Percentiles rank a stretch among this genome's conserved stretches.
Conservation (phyloP, 2,329 filamentous ascomycete genomes). For the Thelonectria rubi region DNA sequence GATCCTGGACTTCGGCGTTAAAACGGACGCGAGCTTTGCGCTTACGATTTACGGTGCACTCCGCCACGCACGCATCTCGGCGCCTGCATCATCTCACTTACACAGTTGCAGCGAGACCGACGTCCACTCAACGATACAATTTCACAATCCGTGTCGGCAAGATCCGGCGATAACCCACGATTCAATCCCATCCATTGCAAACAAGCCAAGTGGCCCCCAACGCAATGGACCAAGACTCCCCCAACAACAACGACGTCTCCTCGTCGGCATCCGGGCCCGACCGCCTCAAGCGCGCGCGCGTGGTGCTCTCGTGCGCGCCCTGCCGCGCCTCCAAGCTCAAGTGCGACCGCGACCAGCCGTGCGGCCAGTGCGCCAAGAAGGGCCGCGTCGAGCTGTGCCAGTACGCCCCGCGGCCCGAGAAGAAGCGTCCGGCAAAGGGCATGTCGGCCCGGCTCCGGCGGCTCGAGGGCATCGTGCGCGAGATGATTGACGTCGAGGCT, state of each 20-base stretch:
- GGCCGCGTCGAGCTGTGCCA: conserved; percentile 55
- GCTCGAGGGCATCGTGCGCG: conserved; percentile 66
- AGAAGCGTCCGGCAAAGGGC: conserved; percentile 53
- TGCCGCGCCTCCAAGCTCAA: conserved; percentile 65
- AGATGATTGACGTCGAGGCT: conserved; percentile 58
- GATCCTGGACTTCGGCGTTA: conserved; percentile 7
- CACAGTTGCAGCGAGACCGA: not conserved
- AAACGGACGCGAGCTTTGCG: conserved; percentile 1
- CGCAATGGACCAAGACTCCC: conserved; percentile 33
- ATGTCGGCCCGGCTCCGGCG: conserved; percentile 64
- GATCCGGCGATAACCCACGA: not conserved
- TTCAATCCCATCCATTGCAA: not conserved
- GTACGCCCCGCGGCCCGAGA: conserved; percentile 59
- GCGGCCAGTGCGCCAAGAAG: conserved; percentile 62
- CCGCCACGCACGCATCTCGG: conserved; percentile 14
- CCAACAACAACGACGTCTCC: conserved; percentile 35
- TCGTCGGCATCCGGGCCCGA: conserved; percentile 27
- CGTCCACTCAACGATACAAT: not conserved
- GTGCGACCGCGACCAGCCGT: conserved; percentile 63
- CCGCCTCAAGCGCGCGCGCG: conserved; percentile 55
- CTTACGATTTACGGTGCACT: conserved; percentile 1
- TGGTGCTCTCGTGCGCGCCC: conserved; percentile 62
- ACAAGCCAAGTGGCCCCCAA: not conserved
- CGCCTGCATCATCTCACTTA: conserved; percentile 6
- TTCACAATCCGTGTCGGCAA: not conserved